Base-by-base conservation (phyloP, 805 yeast species). In the Sugiyamaella floridensis region DNA sequence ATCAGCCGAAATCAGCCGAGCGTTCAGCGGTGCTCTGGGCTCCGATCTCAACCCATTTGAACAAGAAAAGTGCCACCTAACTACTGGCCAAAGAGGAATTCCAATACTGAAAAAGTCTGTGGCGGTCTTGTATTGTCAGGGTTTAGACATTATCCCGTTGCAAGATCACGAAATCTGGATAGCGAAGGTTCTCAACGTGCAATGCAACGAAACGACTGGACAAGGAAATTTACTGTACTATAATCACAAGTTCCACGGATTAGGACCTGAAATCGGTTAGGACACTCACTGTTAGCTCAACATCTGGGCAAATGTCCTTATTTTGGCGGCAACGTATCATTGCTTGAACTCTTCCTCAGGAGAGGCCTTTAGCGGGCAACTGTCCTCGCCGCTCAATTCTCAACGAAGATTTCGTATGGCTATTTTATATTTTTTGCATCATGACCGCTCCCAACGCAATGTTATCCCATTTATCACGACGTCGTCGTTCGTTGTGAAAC, bases 81-180 rank as follows among this genome's bases (percentile, higher is more conserved):
- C 18, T 22, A 26, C 15, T 40, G 43, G 45, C 32, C 19, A 18
- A 2, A 43, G 50, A 7, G 61, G 57, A 14, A 54, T 69, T 12
- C 71, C 72, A 1, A 43, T 57, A 2, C 46, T 68, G 16, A 44
- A 47, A n/a, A 51, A 48, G 32, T 59, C 70, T 8, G 50, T 52
- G 22, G 58, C 66, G 16, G 58, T 60, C 3, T 57, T 69, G 45
- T 57, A 64, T 40, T 70, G 72, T 48, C 48, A 51, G 34, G 56
- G 61, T 6, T 43, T 52, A 32, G 47, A 59, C 32, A 57, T 60
- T 12, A 37, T 64, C n/a, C 54, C 57, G 10, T 83, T 89, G 0
- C 89, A 86, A 55, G 89, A 86, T 63, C 98, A 92, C 69, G 96
- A 90, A 64, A 81, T 92, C 2, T 88, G 97, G 93, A 80, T 89